Conservation (phyloP, 169 alveolate species). For the Plasmodium fragile region DNA sequence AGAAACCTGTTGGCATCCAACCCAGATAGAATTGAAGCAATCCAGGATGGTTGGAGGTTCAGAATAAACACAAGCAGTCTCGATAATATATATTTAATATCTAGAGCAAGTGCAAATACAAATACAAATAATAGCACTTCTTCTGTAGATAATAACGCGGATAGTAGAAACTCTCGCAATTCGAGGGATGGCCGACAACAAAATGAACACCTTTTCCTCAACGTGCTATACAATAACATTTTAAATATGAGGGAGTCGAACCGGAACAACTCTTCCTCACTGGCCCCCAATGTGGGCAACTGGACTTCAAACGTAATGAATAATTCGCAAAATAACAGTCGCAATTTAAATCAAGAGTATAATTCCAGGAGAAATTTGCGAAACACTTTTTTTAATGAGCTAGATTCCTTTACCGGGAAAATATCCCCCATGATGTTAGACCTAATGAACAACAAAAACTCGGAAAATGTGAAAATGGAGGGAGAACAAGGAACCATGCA, state of each 20-base stretch:
- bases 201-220: conserved; percentile 16
- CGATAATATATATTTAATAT: not conserved
- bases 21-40: not conserved
- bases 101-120: not conserved
- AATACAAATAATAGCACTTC: not conserved
- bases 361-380: not conserved
- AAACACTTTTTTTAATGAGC: not conserved
- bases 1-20: not conserved
- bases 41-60: not conserved
- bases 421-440: not conserved
- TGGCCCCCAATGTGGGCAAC: not conserved
- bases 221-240: conserved; percentile 32
- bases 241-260: conserved; percentile 10
- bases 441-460: not conserved
- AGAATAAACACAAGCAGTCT: not conserved
- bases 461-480: not conserved
- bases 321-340: not conserved
- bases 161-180: not conserved
- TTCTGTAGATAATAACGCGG: not conserved
- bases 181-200: not conserved
- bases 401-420: not conserved
- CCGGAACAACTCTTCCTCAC: not conserved
- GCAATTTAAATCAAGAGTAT: not conserved
- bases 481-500: not conserved
- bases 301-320: not conserved